These are phyloP conservation scores for Primulina eburnea DNA, from an alignment of 257 asterid genomes.

Conservation along the genomic window DNA sequence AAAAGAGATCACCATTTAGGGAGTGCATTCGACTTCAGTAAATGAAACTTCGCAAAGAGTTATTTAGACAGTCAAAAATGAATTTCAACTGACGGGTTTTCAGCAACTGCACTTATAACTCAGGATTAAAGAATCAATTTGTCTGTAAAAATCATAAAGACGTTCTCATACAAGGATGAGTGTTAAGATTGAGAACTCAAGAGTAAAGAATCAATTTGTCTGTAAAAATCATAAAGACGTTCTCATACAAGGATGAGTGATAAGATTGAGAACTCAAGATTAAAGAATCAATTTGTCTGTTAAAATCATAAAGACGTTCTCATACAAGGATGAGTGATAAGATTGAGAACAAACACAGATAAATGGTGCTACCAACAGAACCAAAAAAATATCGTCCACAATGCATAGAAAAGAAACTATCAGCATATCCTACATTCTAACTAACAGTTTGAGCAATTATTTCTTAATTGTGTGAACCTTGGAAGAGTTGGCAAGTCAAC, in stretches of 20 bases:
- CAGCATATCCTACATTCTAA: not conserved
- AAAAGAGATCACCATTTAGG: not conserved
- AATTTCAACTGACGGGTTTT: not conserved
- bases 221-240: no score
- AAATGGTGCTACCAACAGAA: conserved; percentile 3
- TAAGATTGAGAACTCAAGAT: not conserved
- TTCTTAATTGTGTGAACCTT: not conserved
- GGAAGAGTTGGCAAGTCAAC: not conserved
- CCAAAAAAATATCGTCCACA: conserved; percentile 16
- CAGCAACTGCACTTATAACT: not conserved
- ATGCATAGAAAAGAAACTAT: conserved; percentile 12
- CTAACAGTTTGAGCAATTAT: not conserved
- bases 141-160: not conserved
- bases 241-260: no score
- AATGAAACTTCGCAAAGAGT: no score
- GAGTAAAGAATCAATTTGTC: no score
- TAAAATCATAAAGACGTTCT: no score
- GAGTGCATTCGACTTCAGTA: not conserved
- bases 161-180: not conserved
- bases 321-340: no score
- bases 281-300: no score
- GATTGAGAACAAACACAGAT: not conserved
- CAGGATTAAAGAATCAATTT: not conserved
- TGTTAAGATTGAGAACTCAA: no score
- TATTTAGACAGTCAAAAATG: no score